Conservation (phyloP, 139 green algal species). For the Closterium sp. region DNA sequence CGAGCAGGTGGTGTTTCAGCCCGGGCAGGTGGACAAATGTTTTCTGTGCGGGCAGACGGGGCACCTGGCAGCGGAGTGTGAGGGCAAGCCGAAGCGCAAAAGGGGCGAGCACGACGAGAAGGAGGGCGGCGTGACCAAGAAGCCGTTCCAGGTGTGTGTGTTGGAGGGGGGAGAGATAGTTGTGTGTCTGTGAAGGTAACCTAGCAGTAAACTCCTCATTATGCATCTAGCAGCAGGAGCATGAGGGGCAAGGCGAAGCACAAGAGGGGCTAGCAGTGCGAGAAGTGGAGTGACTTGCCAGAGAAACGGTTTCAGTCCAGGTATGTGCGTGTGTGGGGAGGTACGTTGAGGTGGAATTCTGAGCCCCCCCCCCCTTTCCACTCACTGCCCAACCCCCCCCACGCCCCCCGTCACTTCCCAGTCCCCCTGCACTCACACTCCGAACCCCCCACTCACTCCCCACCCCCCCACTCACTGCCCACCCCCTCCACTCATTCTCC, state of each 20-base stretch:
- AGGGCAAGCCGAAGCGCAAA: slow-evolving; percentile 41
- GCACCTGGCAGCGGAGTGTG: slow-evolving; percentile 50
- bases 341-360: background rate
- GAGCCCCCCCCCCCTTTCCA: background rate
- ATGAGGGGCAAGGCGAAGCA: slow-evolving; percentile 22
- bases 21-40: slow-evolving; percentile 39
- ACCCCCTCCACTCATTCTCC: too few species aligned
- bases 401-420: too few species aligned
- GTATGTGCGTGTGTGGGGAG: slow-evolving; percentile 42
- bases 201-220: background rate
- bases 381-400: background rate
- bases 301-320: slow-evolving; percentile 89
- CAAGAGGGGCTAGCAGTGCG: slow-evolving; percentile 27
- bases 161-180: background rate
- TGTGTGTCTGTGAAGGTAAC: background rate
- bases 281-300: slow-evolving; percentile 5
- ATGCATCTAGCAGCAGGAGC: slow-evolving; percentile 45
- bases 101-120: slow-evolving; percentile 36
- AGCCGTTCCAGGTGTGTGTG: slow-evolving; percentile 89
- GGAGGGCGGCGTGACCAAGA: slow-evolving; percentile 50
- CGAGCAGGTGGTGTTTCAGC: slow-evolving; percentile 47
- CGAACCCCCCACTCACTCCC: too few species aligned
- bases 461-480: too few species aligned
- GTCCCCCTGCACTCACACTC: too few species aligned
- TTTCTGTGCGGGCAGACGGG: slow-evolving; percentile 53